Conservation (phyloP, 1,284 basidiomycete species). For the Chalciporus sp. region DNA sequence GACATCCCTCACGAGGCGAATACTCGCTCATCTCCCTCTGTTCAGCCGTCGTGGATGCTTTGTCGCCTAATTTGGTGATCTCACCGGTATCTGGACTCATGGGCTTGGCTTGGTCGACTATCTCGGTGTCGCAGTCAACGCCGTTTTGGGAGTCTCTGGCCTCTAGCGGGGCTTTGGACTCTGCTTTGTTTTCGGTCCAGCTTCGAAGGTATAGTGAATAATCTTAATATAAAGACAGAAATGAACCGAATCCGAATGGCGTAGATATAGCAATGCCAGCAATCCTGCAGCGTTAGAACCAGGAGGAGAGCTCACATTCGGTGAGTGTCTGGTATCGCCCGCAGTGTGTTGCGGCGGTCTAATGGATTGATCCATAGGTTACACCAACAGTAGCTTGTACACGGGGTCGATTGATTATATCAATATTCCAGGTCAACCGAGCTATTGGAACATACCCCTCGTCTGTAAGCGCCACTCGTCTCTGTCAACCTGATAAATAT, state of each 20-base stretch:
- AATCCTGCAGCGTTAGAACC: conserved; percentile 27
- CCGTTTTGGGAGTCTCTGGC: conserved; percentile 51
- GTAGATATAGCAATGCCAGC: conserved; percentile 31
- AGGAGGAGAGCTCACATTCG: conserved; percentile 31
- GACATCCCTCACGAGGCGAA: conserved; percentile 9
- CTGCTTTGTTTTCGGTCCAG: conserved; percentile 40
- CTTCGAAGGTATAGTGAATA: conserved; percentile 33
- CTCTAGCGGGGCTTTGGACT: conserved; percentile 37
- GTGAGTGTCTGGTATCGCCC: conserved; percentile 14
- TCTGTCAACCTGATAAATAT: neutral
- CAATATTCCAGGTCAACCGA: conserved; percentile 27
- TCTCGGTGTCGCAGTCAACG: conserved; percentile 33
- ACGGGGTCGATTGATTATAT: conserved; percentile 42
- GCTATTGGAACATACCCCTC: conserved; percentile 34
- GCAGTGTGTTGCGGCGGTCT: conserved; percentile 9
- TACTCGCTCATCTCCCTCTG: conserved; percentile 3
- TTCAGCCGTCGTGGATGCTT: conserved; percentile 23
- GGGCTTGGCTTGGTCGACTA: conserved; percentile 29
- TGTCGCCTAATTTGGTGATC: conserved; percentile 16
- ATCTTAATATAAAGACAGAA: neutral
- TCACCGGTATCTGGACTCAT: conserved; percentile 32
- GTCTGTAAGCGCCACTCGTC: conserved; percentile 18
- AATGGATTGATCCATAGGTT: conserved; percentile 32
- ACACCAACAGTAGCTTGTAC: conserved; percentile 42
- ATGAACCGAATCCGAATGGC: neutral